Base-by-base conservation (phyloP, 768 basidiomycete genomes). In the Pholiota conissans region DNA sequence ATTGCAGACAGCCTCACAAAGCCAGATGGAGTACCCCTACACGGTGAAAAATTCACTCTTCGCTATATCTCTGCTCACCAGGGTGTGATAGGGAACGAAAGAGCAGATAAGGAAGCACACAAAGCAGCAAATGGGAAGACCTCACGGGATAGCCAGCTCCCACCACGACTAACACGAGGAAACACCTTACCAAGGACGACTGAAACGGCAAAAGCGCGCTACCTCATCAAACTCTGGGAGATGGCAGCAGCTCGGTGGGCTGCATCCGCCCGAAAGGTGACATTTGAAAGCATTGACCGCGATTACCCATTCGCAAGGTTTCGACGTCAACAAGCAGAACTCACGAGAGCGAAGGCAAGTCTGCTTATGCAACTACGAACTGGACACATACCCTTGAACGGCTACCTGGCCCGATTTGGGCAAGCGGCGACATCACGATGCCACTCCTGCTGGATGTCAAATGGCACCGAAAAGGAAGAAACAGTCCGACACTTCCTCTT, bases 321-420 rank as follows among this genome's bases (percentile, higher is more conserved):
- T 18, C 3, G 49, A 16, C 8, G 26, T 7, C 16, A 34, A 13
- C 20, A 27, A n/a, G 28, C n/a, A 11, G 10, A 11, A 26, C 55
- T 57, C 6, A 28, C 48, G 11, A 26, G 55, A n/a, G 34, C 55
- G 11, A 18, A 50, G 16, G 34, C 42, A 8, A 57, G 55, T 34
- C 55, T 57, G 26, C 18, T 57, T 2, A 49, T 57, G 16, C 55
- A 57, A 34, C 13, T 57, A 4, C 48, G 48, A 8, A 34, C 48
- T 10, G 34, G 27, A 4, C 46, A 57, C 22, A 39, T 57, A 7
- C 48, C 55, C 26, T 34, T 57, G n/a, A 57, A 57, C 35, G 35
- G 13, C 4, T 50, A 57, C 26, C 39, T 57, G 5, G 45, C 28
- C 20, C 29, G 48, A 8, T 37, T 57, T 11, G 14, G 28, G 2